Base-by-base conservation (phyloP, 805 yeast genomes). In the Kregervanrija fluxuum region DNA sequence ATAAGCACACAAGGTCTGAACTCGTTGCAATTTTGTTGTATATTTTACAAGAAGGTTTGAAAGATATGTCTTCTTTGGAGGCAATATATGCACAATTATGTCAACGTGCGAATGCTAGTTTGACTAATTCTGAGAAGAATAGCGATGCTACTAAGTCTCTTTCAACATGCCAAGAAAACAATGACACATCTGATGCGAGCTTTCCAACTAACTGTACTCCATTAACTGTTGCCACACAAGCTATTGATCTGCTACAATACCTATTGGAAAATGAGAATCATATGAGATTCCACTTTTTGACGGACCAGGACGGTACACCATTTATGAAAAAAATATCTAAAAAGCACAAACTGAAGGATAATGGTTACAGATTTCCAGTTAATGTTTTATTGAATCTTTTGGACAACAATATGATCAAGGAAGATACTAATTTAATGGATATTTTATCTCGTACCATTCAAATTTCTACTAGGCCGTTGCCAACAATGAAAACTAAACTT, bases 371-470 rank as follows among this genome's bases (percentile, higher is more conserved):
- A 55, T 87, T 74, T 61, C 95, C 96, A 1, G 72, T 90, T 50
- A 89, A 87, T 56, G 66, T 77, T 41, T 66, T 90, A 30, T 67
- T 90, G 30, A 67, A 68, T 6, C 60, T 90, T 13, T 65, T 90
- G 46, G 83, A 80, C 35, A 77, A 79, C 44, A 71, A 74, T 8
- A 58, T 80, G n/a, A 75, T 88, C 42, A 75, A 76, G 17, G 85
- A 83, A 43, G 95, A 85, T 57, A 78, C 83, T 5, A 77, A 79
- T 5, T 68, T 88, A 50, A 76, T 90, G 80, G 95, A 89, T 57
- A 62, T 80, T 16, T 63, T 89, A 28, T 83, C 95, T 0, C 70
- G 85, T 47, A 78, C 87, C 13, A 68, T 89, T 31, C 93, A 85
- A 55, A 75, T 82, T 40, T 79, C 90, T 3, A 85, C 95, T 0